These are phyloP conservation scores for Amylocarpus encephaloides DNA, from an alignment of 2,329 filamentous ascomycete genomes.

Conservation along the genomic window DNA sequence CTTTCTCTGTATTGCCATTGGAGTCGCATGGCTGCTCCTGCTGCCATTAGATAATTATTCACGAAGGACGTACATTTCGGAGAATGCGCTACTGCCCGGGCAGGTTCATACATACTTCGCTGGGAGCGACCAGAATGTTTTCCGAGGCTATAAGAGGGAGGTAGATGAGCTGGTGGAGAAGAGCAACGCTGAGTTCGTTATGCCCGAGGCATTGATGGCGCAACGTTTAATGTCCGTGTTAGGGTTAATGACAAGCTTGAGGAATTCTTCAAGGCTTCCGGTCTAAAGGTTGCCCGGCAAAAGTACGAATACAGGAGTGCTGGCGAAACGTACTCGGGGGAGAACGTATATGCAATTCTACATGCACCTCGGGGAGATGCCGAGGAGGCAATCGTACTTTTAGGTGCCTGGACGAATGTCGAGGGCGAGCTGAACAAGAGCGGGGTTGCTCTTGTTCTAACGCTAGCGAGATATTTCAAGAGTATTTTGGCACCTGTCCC, in stretches of 20 bases:
- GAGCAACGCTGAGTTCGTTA: constrained; percentile 46
- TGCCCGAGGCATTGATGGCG: neutral
- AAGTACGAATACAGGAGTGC: constrained; percentile 79
- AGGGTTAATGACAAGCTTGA: constrained; percentile 66
- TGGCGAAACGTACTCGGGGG: constrained; percentile 65
- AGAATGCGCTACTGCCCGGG: constrained; percentile 90
- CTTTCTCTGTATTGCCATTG: constrained; percentile 74
- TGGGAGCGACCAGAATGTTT: constrained; percentile 91
- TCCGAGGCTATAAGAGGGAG: constrained; percentile 84
- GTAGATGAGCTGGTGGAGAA: constrained; percentile 55
- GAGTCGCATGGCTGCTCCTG: constrained; percentile 82
- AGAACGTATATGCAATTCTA: constrained; percentile 91
- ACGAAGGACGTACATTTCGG: constrained; percentile 88
- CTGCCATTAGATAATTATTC: constrained; percentile 89
- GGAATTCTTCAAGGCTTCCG: constrained; percentile 68
- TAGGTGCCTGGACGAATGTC: constrained; percentile 82
- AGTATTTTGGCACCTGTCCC: constrained; percentile 39
- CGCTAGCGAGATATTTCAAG: constrained; percentile 90
- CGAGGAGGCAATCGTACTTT: constrained; percentile 90
- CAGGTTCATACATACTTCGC: constrained; percentile 98
- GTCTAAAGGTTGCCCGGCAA: constrained; percentile 82
- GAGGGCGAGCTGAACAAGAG: constrained; percentile 75
- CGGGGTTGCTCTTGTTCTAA: constrained; percentile 79
- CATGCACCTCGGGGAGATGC: constrained; percentile 93
- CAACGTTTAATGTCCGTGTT: constrained; percentile 1